phyloP scores from a whole-genome alignment of 2,329 filamentous ascomycete species.

The Elsinoe necatrix region DNA sequence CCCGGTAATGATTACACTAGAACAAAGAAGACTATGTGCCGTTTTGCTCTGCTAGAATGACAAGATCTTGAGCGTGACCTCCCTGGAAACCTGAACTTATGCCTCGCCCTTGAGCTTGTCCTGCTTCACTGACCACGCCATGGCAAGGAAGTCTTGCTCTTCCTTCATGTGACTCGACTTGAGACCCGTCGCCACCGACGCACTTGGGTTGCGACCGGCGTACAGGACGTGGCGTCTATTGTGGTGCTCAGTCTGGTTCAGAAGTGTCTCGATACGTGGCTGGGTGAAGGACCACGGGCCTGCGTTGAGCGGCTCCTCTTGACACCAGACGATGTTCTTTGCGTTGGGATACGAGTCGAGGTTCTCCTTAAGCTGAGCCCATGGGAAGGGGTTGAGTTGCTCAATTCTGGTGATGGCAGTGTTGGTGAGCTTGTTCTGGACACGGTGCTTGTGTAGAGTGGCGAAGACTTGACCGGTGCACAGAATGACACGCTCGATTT shows the following conservation, averaged over 20 bases:
- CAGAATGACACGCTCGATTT: conserved; percentile 89
- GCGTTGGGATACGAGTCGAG: conserved; percentile 95
- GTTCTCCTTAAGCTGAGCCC: conserved; percentile 94
- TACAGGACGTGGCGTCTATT: conserved; percentile 95
- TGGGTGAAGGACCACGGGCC: conserved; percentile 97
- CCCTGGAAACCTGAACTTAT: not conserved
- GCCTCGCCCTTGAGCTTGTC: conserved; percentile 56
- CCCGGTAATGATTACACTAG: conserved; percentile 9
- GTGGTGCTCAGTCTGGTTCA: conserved; percentile 89
- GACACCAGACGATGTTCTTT: conserved; percentile 92
- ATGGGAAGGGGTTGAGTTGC: conserved; percentile 98
- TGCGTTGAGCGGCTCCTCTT: conserved; percentile 96
- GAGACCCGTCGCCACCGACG: conserved; percentile 85
- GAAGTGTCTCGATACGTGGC: conserved; percentile 88
- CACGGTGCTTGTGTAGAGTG: conserved; percentile 82
- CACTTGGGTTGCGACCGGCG: conserved; percentile 85
- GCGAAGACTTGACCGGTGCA: conserved; percentile 94
- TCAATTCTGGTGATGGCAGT: conserved; percentile 92
- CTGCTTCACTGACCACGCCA: conserved; percentile 55
- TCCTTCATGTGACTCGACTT: conserved; percentile 87
- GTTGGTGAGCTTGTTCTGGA: conserved; percentile 76
- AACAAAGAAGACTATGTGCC: conserved; percentile 8
- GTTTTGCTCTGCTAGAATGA: conserved; percentile 4
- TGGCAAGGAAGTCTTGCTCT: conserved; percentile 71
- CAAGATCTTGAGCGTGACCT: not conserved